phyloP scores from a whole-genome alignment of 176 grass and related monocot species.

The Bromus sterilis region DNA sequence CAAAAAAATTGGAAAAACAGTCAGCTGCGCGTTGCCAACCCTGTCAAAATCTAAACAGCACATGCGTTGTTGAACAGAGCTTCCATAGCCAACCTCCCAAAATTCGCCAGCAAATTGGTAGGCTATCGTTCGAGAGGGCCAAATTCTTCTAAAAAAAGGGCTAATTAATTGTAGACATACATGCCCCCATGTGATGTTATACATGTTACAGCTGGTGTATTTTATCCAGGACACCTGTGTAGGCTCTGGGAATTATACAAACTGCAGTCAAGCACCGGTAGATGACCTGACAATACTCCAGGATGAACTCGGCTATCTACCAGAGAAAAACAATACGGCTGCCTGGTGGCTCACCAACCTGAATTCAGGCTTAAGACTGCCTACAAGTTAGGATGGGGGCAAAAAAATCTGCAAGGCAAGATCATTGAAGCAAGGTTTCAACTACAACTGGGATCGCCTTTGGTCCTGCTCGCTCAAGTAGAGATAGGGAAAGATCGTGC shows the following conservation, averaged over 20 bases:
- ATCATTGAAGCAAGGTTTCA: conserved; percentile 40
- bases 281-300: neutral
- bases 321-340: neutral
- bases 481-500: conserved; percentile 55
- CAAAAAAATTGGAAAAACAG: too few species aligned
- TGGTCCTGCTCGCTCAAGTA: conserved; percentile 72
- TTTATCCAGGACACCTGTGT: neutral
- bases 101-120: neutral
- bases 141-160: neutral
- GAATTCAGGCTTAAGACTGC: neutral
- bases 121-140: neutral
- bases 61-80: neutral
- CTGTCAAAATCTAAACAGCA: neutral
- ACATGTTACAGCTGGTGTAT: neutral
- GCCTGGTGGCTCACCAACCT: neutral
- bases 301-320: neutral
- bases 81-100: neutral
- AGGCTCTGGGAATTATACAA: neutral
- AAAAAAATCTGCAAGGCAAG: neutral
- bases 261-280: neutral
- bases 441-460: conserved; percentile 42
- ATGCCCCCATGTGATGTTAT: neutral
- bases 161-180: neutral
- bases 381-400: neutral
- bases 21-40: neutral